phyloP scores from a whole-genome alignment of 345 rosid species.

The Eucalyptus polyanthemos region DNA sequence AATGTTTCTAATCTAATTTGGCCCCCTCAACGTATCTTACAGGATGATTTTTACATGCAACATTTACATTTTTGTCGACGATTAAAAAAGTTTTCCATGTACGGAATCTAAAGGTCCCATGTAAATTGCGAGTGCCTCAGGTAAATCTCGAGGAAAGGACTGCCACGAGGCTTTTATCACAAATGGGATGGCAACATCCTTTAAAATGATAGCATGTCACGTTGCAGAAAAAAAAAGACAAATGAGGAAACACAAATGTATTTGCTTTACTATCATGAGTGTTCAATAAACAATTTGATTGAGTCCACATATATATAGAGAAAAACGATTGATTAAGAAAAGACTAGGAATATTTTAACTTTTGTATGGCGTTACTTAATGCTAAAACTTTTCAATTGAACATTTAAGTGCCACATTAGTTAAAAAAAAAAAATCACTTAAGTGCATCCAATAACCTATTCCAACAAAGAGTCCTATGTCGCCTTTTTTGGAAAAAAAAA shows the following conservation, averaged over 20 bases:
- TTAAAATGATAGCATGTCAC: neutral
- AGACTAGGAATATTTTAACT: too few species aligned
- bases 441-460: neutral
- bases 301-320: neutral
- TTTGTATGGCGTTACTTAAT: fast-evolving
- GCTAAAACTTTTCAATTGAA: too few species aligned
- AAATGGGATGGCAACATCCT: neutral
- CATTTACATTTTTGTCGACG: neutral
- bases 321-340: neutral
- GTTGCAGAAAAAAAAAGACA: neutral
- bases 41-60: neutral
- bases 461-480: fast-evolving
- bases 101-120: neutral
- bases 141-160: neutral
- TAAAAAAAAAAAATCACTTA: neutral
- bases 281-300: neutral
- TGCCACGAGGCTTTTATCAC: neutral
- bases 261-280: neutral
- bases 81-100: neutral
- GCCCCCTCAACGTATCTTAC: neutral
- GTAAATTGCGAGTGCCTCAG: neutral
- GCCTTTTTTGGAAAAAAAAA: too few species aligned
- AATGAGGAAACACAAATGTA: neutral
- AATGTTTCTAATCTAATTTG: neutral
- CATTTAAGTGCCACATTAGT: neutral